Evolutionary conservation across 495 filamentous ascomycete species (phyloP).

Genomic region (Apiosordaria backusii): DNA sequence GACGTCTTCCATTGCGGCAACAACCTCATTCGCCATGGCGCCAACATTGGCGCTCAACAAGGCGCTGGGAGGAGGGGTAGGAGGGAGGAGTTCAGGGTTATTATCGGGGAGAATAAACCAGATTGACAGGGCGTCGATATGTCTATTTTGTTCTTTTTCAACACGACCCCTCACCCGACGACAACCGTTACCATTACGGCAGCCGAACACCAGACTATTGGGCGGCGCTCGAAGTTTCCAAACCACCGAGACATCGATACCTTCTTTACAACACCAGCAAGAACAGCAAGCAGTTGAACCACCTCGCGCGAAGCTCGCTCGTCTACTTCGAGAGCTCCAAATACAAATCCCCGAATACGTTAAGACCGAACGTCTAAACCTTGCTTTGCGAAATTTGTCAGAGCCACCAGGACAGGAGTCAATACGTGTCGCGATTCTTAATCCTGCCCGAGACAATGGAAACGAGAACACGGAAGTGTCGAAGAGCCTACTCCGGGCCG

Average conservation of each 20-base stretch:
- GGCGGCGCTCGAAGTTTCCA: constrained; percentile 14
- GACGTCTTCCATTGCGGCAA: neutral
- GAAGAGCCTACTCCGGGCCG: constrained; percentile 57
- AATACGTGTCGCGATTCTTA: constrained; percentile 66
- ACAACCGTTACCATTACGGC: constrained; percentile 7
- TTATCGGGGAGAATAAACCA: neutral
- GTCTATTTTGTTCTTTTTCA: constrained; percentile 44
- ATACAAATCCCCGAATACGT: constrained; percentile 60
- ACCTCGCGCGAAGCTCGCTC: constrained; percentile 54
- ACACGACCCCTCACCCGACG: constrained; percentile 13
- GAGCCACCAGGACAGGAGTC: constrained; percentile 56
- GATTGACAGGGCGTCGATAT: constrained; percentile 27
- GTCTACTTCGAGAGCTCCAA: constrained; percentile 59
- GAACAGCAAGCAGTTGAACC: neutral
- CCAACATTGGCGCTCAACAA: constrained; percentile 32
- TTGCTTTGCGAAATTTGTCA: constrained; percentile 75
- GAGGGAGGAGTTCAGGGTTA: constrained; percentile 9
- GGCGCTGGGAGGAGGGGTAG: constrained; percentile 14
- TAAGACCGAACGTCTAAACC: constrained; percentile 70
- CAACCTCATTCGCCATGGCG: constrained; percentile 26
- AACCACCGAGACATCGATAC: constrained; percentile 18
- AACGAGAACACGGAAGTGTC: neutral
- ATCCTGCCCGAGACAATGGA: constrained; percentile 22
- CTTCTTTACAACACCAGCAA: neutral
- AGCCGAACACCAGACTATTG: neutral